phyloP scores from a whole-genome alignment of 768 basidiomycete genomes.

The Nidula microcarpa region DNA sequence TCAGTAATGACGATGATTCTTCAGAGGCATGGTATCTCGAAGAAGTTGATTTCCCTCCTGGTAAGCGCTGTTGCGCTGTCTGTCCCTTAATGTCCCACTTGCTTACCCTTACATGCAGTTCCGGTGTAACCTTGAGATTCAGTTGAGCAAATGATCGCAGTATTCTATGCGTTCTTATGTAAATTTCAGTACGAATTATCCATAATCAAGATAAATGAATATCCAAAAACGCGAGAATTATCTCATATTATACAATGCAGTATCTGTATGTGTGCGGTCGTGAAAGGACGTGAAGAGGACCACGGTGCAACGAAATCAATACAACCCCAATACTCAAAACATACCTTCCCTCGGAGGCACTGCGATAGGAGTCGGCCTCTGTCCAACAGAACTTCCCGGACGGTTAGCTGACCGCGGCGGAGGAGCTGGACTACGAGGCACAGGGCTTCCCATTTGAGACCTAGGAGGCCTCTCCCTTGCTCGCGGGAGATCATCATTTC shows the following conservation, averaged over 20 bases:
- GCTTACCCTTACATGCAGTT: background rate
- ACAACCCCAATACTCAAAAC: constrained; percentile 6
- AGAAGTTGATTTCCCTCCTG: constrained; percentile 42
- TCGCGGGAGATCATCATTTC: constrained; percentile 4
- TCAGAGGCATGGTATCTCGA: constrained; percentile 47
- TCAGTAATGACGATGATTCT: background rate
- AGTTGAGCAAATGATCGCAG: too few relatives aligned
- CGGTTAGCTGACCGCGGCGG: constrained; percentile 67
- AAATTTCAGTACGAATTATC: too few relatives aligned
- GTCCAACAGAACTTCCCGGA: constrained; percentile 51
- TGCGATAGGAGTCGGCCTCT: constrained; percentile 38
- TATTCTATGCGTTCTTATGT: too few relatives aligned
- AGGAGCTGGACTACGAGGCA: constrained; percentile 28
- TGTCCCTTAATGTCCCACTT: background rate
- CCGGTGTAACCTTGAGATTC: too few relatives aligned
- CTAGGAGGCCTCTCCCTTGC: constrained; percentile 26
- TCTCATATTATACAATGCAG: too few relatives aligned
- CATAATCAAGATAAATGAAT: too few relatives aligned
- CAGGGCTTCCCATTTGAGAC: constrained; percentile 36
- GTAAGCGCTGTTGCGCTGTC: constrained; percentile 17
- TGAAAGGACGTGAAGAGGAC: too few relatives aligned
- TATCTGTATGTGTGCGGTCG: too few relatives aligned
- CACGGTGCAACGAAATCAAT: too few relatives aligned
- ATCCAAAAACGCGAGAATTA: too few relatives aligned
- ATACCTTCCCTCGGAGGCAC: constrained; percentile 37